Base-by-base conservation (phyloP, 306 rosid genomes). In the Citrullus amarus region DNA sequence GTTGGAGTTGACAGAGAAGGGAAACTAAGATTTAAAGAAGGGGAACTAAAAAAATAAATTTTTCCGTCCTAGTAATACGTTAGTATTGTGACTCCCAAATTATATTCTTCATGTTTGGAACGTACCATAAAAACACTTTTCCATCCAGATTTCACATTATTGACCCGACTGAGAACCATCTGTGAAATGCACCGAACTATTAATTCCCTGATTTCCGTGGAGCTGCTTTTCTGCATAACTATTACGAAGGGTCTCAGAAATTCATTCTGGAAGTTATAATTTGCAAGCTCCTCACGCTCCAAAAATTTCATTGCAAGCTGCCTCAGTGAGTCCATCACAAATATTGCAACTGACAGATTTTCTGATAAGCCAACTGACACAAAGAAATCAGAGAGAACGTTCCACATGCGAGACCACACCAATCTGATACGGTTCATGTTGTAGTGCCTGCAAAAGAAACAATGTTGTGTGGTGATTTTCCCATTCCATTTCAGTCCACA, bases 381-480 rank as follows among this genome's bases (percentile, higher is more conserved):
- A 82, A 96, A 92, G 88, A 96, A 96, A 82, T 92, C 99, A 17
- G 99, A 96, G 61, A 96, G 96, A 82, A 96, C 99, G 86, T 80
- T 91, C 99, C 99, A 96, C 78, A 96, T 96, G 79, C 98, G 98
- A 80, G 98, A 91, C 99, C 99, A 96, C 57, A 96, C 97, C 82
- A 96, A 84, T 88, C 99, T 88, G 88, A 96, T 96, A 77, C 98
- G 99, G 86, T 90, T 89, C 99, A 96, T 96, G 85, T 96, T 96
- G 83, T 96, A 96, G 84, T 96, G 99, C 93, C 99, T 96, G 96
- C 89, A 88, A 84, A 86, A 56, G 86, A 77, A 80, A 83, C 77
- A 85, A 83, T 72, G 69, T 53, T 66, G 58, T 32, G 70, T 20
- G 70, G 32, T 73, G 77, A 58, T 77, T 77, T 77, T 39, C 41